A percentile compares a stretch with the other conserved stretches of the same genome.
phyloP scores from a whole-genome alignment of 352 stramenopile genomes.

The Globisporangium paddicum region DNA sequence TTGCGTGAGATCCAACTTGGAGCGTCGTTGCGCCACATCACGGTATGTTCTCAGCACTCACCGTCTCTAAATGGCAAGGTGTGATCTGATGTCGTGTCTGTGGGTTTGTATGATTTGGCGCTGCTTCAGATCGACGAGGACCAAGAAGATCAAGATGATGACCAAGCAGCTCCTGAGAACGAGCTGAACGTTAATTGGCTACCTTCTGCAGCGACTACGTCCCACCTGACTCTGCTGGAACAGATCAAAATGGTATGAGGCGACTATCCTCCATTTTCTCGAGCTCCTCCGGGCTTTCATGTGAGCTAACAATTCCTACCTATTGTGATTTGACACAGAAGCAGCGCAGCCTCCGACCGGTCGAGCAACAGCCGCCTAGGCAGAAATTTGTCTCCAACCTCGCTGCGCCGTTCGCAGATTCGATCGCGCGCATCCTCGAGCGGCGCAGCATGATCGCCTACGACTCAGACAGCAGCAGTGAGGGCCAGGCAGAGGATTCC shows the following conservation, averaged over 20 bases:
- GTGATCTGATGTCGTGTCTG: not conserved
- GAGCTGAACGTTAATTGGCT: not conserved
- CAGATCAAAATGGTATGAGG: slow-evolving; percentile 40
- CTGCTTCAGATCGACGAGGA: slow-evolving; percentile 1
- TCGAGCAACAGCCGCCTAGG: slow-evolving; percentile 19
- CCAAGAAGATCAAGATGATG: not conserved
- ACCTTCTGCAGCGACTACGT: not conserved
- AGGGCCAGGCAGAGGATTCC: slow-evolving; percentile 13
- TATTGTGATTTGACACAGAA: slow-evolving; percentile 20
- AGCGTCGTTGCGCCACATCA: slow-evolving; percentile 16
- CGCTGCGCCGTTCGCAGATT: slow-evolving; percentile 38
- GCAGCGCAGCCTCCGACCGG: slow-evolving; percentile 35
- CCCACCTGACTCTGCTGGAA: slow-evolving; percentile 31
- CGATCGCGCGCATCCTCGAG: slow-evolving; percentile 62
- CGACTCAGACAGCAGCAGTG: slow-evolving; percentile 45
- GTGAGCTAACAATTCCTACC: too few relatives aligned
- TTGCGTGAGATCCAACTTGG: slow-evolving; percentile 35
- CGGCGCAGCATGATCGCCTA: slow-evolving; percentile 48
- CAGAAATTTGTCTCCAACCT: slow-evolving; percentile 2
- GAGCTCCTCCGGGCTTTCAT: too few relatives aligned
- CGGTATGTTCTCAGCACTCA: slow-evolving; percentile 10
- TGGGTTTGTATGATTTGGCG: not conserved
- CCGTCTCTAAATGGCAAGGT: too few relatives aligned
- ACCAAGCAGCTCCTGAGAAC: not conserved
- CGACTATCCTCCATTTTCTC: not conserved